These are phyloP conservation scores for Isoetes taiwanensis DNA, from an alignment of 75 land plant species.

Conservation along the genomic window DNA sequence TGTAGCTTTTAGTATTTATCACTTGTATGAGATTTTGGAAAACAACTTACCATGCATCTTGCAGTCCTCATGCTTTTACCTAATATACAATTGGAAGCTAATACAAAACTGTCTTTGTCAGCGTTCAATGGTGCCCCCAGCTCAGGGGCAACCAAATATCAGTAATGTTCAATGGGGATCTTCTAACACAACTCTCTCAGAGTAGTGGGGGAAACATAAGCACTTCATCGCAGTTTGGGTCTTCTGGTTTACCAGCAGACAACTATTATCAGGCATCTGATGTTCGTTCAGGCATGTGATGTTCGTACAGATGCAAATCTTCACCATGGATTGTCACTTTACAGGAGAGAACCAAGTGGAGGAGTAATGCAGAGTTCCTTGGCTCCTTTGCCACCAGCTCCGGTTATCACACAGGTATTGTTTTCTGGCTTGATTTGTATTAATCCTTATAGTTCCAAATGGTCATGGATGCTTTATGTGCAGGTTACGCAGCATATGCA, in stretches of 20 bases:
- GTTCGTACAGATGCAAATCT: slow-evolving; percentile 5
- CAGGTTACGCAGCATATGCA: slow-evolving; percentile 93
- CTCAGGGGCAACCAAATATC: slow-evolving; percentile 13
- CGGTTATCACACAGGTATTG: too few species aligned
- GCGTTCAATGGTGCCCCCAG: slow-evolving; percentile 2
- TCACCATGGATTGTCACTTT: slow-evolving; percentile 16
- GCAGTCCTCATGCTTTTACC: not conserved
- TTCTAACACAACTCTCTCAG: not conserved
- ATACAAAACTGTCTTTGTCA: not conserved
- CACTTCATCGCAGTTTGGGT: slow-evolving; percentile 4
- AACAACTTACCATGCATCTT: not conserved
- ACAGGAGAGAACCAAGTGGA: slow-evolving; percentile 13
- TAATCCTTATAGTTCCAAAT: too few species aligned
- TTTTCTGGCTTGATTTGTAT: too few species aligned
- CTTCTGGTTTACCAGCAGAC: slow-evolving; percentile 7
- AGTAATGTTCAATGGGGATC: slow-evolving; percentile 7
- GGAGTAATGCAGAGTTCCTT: not conserved
- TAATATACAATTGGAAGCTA: not conserved
- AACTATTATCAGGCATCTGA: slow-evolving; percentile 6
- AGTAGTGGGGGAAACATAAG: slow-evolving; percentile 1
- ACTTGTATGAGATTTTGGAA: too few species aligned
- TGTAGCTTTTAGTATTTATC: not conserved
- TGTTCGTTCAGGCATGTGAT: too few species aligned
- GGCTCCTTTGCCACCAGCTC: slow-evolving; percentile 8
- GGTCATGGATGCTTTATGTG: too few species aligned